Evolutionary conservation across 139 green algal genomes (phyloP), one percentile per base, ranked within the genome.

Genomic region (Chlamydomonas sp.): DNA sequence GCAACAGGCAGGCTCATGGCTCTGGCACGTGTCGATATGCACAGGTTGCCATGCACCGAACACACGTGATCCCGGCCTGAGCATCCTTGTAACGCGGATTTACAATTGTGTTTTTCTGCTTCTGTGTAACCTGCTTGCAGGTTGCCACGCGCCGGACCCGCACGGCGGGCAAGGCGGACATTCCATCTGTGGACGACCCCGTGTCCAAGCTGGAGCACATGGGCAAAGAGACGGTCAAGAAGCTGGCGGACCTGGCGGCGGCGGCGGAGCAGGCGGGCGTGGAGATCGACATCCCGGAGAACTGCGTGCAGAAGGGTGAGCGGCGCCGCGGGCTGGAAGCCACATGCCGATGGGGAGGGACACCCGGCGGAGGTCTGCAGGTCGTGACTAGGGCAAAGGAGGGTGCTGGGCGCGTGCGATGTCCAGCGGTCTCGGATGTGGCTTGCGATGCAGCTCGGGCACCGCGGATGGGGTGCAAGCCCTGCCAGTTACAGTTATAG

Each of bases 141-240:
- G 88, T 97, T 60, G 95, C 96, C 16, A 98, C 95, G 5, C 90
- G 96, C 17, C 92, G 96, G 78, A 96, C 95, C 5, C 91, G 95
- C 58, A 96, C 95, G 15, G 94, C 96, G 18, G 94, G 94, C 81
- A 98, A 98, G 91, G 95, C 96, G 78, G 96, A 98, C 66, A 98
- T 98, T 72, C 96, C 96, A 59, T 95, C 93, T 57, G 93, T 98
- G 82, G 95, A 98, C 83, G 96, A 98, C 87, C 95, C 96, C 73
- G 93, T 98, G 10, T 91, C 73, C 82, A 98, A 98, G 91, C 91
- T 98, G 88, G 95, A 98, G 90, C 96, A 98, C 91, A 98, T 98
- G 96, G 96, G 96, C 78, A 96, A 96, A 82, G 96, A 98, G 84
- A 98, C 96, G 10, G 96, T 98, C 63, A 96, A 96, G 89, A 98